These are phyloP conservation scores for Sequoia sempervirens DNA, from an alignment of 75 land plant genomes.

Conservation along the genomic window DNA sequence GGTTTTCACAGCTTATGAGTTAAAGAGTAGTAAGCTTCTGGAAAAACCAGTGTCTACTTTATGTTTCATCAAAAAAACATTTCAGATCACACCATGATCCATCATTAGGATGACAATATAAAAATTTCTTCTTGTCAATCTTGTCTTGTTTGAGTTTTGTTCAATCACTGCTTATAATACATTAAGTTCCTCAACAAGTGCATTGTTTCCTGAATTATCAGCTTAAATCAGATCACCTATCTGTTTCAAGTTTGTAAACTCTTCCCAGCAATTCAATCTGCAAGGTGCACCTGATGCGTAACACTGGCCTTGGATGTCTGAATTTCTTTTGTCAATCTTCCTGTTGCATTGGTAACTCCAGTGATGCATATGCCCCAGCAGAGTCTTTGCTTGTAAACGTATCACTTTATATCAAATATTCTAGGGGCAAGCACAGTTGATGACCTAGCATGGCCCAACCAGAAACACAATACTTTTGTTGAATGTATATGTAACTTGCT, in stretches of 20 bases:
- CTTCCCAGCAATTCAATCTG: neutral
- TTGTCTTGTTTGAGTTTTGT: too few species aligned
- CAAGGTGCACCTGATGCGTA: neutral
- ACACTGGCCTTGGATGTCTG: neutral
- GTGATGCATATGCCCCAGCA: conserved; percentile 75
- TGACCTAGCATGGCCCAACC: conserved; percentile 41
- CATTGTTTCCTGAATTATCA: too few species aligned
- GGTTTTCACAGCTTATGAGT: too few species aligned
- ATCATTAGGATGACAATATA: too few species aligned
- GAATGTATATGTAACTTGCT: conserved; percentile 64
- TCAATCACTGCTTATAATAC: too few species aligned
- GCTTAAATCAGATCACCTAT: neutral
- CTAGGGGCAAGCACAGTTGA: neutral
- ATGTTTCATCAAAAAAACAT: too few species aligned
- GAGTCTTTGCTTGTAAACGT: conserved; percentile 20
- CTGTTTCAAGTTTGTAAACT: neutral
- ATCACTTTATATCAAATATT: neutral
- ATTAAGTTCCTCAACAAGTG: too few species aligned
- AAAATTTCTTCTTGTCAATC: too few species aligned
- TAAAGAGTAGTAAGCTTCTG: too few species aligned
- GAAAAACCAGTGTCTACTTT: too few species aligned
- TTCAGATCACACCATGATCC: too few species aligned
- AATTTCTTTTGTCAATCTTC: conserved; percentile 12
- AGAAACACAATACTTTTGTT: conserved; percentile 59
- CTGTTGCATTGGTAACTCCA: conserved; percentile 73